These are phyloP conservation scores for Athelia psychrophila DNA, from an alignment of 1,284 basidiomycete genomes.

Conservation along the genomic window DNA sequence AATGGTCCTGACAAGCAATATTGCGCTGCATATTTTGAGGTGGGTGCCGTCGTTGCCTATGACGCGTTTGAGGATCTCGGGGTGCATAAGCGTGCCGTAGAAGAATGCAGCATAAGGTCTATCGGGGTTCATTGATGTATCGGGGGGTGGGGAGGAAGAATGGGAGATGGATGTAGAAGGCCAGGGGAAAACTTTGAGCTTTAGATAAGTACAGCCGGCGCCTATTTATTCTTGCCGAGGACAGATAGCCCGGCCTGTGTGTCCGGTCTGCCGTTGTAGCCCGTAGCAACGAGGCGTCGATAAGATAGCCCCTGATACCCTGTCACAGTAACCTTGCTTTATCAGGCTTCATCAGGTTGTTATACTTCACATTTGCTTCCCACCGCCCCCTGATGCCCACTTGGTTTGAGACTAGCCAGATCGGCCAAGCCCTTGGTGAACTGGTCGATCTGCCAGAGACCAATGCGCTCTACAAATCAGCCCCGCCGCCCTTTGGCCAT, in stretches of 20 bases:
- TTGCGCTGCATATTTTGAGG: slow-evolving; percentile 55
- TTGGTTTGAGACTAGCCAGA: not conserved
- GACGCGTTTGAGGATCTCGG: slow-evolving; percentile 63
- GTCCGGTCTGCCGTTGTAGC: no score
- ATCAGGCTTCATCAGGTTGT: no score
- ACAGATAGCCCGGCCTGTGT: no score
- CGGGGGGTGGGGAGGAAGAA: not conserved
- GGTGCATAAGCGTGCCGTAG: slow-evolving; percentile 83
- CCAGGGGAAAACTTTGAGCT: not conserved
- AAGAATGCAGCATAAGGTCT: slow-evolving; percentile 62
- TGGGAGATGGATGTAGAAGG: not conserved
- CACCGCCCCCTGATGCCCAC: not conserved
- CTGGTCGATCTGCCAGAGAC: not conserved
- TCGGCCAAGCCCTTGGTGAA: not conserved
- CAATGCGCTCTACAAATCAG: not conserved
- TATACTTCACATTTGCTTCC: not conserved
- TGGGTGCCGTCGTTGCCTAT: slow-evolving; percentile 55
- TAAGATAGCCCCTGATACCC: no score
- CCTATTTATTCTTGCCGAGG: not conserved
- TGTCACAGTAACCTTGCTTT: no score
- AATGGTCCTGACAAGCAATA: slow-evolving; percentile 39
- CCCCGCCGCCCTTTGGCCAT: slow-evolving; percentile 50
- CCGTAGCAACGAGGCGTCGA: no score
- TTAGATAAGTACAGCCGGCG: not conserved
- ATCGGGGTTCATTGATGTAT: not conserved